Conservation (phyloP, 345 rosid species). For the Eucalyptus curtisii region DNA sequence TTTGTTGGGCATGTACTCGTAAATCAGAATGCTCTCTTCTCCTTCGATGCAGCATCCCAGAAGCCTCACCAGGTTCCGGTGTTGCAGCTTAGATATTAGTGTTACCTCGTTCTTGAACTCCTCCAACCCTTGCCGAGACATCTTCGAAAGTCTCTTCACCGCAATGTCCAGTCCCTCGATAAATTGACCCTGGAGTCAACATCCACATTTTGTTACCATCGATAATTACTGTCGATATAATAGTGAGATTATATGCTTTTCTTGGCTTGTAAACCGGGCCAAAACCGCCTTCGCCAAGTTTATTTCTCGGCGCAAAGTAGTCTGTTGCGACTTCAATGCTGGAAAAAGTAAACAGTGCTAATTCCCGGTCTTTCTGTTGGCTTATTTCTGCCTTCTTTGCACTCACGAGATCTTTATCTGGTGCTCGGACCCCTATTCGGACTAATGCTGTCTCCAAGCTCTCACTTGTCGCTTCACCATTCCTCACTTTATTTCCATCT, state of each 20-base stretch:
- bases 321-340: conserved; percentile 14
- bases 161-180: background rate
- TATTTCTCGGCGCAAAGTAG: conserved; percentile 17
- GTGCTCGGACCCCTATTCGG: background rate
- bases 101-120: conserved; percentile 12
- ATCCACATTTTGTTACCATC: background rate
- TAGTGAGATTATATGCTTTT: background rate
- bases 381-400: background rate
- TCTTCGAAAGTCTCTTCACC: conserved; percentile 5
- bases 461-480: background rate
- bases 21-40: background rate
- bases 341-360: background rate
- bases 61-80: background rate
- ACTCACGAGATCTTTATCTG: background rate
- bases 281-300: conserved; percentile 49
- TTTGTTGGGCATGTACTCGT: background rate
- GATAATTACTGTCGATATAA: background rate
- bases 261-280: conserved; percentile 38
- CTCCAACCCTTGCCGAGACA: conserved; percentile 9
- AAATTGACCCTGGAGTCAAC: background rate
- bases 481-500: background rate
- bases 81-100: conserved; percentile 8
- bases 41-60: background rate
- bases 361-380: background rate
- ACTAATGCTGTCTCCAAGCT: background rate